phyloP scores from a whole-genome alignment of 129 eudicot genomes.

The Apium graveolens region DNA sequence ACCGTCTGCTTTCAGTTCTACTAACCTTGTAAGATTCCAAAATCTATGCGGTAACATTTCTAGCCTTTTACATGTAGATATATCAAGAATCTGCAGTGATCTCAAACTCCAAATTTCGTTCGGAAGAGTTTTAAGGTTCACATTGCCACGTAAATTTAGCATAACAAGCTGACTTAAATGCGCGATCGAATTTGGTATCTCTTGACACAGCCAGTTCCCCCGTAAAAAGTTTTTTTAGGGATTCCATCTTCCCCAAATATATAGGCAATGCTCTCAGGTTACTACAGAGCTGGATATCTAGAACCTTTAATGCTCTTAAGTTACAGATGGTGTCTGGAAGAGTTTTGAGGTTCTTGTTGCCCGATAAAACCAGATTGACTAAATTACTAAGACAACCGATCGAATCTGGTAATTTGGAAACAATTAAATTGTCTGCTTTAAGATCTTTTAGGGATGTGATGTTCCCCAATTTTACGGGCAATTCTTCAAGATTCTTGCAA shows the following conservation, averaged over 20 bases:
- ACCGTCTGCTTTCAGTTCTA: too few species aligned
- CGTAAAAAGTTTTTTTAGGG: too few species aligned
- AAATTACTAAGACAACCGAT: background rate
- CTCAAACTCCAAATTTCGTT: too few species aligned
- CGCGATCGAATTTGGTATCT: too few species aligned
- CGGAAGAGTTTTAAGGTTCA: too few species aligned
- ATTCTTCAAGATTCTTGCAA: background rate
- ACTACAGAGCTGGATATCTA: accelerated
- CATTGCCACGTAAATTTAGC: too few species aligned
- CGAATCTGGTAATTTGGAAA: background rate
- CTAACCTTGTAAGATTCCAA: too few species aligned
- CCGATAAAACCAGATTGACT: background rate
- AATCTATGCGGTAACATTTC: too few species aligned
- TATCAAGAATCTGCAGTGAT: too few species aligned
- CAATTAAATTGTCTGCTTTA: accelerated
- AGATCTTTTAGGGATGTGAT: background rate
- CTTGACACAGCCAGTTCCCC: too few species aligned
- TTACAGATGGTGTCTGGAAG: background rate
- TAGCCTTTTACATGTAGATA: too few species aligned
- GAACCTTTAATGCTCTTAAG: background rate
- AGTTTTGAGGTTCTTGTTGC: background rate
- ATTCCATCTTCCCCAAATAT: background rate
- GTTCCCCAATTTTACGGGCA: background rate
- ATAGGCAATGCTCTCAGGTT: background rate
- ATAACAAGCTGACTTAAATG: too few species aligned